Conservation (phyloP, 2,329 filamentous ascomycete genomes). For the Penicillium decumbens region DNA sequence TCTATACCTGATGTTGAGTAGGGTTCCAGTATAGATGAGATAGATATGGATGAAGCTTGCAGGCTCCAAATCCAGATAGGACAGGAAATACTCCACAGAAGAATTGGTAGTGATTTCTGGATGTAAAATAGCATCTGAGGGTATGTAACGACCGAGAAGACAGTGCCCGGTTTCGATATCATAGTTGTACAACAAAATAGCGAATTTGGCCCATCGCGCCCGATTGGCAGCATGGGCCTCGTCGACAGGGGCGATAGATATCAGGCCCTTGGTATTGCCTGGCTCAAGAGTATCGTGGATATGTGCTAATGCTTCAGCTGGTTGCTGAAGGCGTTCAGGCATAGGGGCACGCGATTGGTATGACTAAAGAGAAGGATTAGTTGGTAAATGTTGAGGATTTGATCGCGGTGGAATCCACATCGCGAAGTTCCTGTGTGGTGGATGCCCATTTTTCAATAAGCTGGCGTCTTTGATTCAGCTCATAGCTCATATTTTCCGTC, state of each 20-base stretch:
- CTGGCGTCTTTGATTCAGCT: neutral
- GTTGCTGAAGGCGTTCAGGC: conserved; percentile 5
- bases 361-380: neutral
- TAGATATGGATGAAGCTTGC: conserved; percentile 2
- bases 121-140: conserved; percentile 4
- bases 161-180: conserved; percentile 4
- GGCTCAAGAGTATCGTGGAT: conserved; percentile 5
- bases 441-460: neutral
- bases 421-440: neutral
- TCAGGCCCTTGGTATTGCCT: neutral
- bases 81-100: conserved; percentile 2
- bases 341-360: conserved; percentile 5
- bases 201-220: conserved; percentile 6
- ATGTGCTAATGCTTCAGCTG: conserved; percentile 6
- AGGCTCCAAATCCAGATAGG: conserved; percentile 1
- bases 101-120: conserved; percentile 4
- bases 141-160: conserved; percentile 2
- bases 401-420: neutral
- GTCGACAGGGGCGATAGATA: conserved; percentile 4
- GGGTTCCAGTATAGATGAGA: conserved; percentile 4
- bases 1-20: neutral
- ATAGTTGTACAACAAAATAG: conserved; percentile 5
- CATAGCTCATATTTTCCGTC: neutral
- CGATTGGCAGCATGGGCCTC: conserved; percentile 3
- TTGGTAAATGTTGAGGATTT: neutral